Evolutionary conservation across 768 basidiomycete genomes (phyloP).

Genomic region (Udeniomyces megalosporus): DNA sequence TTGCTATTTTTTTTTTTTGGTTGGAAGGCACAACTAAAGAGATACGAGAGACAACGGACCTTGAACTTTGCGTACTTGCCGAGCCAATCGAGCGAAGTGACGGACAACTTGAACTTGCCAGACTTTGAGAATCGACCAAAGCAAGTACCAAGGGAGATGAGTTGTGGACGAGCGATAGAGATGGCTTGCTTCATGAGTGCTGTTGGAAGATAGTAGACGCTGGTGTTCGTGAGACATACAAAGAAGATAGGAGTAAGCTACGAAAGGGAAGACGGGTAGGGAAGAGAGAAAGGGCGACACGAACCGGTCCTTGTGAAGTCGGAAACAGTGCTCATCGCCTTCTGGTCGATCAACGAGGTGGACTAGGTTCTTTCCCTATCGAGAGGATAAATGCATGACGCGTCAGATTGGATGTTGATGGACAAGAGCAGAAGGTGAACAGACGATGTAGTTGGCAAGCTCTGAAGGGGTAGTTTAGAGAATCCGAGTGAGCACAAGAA

Average conservation of each 20-base stretch:
- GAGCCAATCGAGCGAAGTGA: conserved; percentile 80
- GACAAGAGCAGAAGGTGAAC: conserved; percentile 23
- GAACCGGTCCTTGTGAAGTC: conserved; percentile 70
- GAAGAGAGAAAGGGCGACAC: not conserved
- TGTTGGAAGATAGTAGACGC: conserved; percentile 89
- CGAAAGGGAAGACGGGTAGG: not conserved
- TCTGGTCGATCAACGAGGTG: conserved; percentile 88
- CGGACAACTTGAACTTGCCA: conserved; percentile 92
- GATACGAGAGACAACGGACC: conserved; percentile 35
- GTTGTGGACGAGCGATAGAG: conserved; percentile 78
- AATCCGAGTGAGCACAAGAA: not conserved
- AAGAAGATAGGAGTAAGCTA: not conserved
- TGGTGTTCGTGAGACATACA: not conserved
- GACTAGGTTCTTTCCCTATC: conserved; percentile 84
- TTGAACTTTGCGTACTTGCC: conserved; percentile 97
- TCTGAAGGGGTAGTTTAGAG: conserved; percentile 29
- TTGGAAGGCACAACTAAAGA: not conserved
- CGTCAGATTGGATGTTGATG: not conserved
- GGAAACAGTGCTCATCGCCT: conserved; percentile 79
- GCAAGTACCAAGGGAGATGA: conserved; percentile 85
- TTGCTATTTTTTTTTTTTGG: no score
- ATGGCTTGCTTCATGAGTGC: conserved; percentile 83
- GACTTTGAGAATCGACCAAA: conserved; percentile 95
- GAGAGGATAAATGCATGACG: not conserved
- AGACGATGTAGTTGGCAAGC: conserved; percentile 87